Percentiles rank a stretch among this genome's conserved stretches.
Evolutionary conservation across 441 rosid species (phyloP).

Genomic region (Daphne laureola): DNA sequence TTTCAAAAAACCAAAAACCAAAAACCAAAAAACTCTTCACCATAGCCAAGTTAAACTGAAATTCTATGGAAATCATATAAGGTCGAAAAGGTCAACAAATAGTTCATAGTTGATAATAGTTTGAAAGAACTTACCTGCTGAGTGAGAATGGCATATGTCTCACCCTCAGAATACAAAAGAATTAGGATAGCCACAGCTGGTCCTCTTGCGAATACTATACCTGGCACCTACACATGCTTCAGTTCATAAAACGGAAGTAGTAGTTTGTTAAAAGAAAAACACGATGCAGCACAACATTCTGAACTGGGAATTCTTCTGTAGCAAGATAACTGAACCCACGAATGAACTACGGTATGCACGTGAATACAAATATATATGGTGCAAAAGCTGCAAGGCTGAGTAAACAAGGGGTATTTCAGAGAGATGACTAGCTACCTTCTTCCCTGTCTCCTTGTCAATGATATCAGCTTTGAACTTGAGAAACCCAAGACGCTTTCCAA

Average conservation of each 20-base stretch:
- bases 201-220: constrained; percentile 90
- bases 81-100: no score
- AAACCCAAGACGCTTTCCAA: constrained; percentile 72
- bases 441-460: constrained; percentile 47
- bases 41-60: constrained; percentile 6
- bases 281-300: no score
- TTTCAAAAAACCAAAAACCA: no score
- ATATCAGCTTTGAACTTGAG: constrained; percentile 82
- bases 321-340: not conserved
- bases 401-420: constrained; percentile 6
- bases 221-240: constrained; percentile 67
- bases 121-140: constrained; percentile 55
- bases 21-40: no score
- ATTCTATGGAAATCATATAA: not conserved
- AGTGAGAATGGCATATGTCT: constrained; percentile 77
- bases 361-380: not conserved
- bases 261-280: not conserved
- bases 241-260: constrained; percentile 20
- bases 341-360: not conserved
- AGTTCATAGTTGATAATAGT: not conserved
- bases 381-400: not conserved
- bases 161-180: constrained; percentile 62
- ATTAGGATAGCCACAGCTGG: constrained; percentile 84
- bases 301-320: no score
- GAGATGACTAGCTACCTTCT: constrained; percentile 48